Evolutionary conservation across 106 monocot species (phyloP).

Genomic region (Hemerocallis citrina): DNA sequence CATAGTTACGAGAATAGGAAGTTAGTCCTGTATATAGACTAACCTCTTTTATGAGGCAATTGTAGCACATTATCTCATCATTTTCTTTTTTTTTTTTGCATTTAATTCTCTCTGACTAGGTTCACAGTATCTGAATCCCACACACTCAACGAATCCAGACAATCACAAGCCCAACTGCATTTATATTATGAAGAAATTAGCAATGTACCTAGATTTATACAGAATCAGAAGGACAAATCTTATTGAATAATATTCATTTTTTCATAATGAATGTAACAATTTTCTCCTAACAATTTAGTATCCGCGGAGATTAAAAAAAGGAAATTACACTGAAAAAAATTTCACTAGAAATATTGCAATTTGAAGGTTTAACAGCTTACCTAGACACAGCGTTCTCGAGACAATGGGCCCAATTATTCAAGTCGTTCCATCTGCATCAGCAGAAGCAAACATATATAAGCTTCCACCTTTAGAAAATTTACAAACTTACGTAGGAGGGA

Average conservation of each 20-base stretch:
- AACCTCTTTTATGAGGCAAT: not conserved
- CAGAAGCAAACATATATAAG: not conserved
- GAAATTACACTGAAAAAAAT: not conserved
- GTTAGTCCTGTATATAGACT: not conserved
- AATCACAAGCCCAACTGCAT: slow-evolving; percentile 9
- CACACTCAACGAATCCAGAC: not conserved
- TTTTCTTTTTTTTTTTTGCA: not conserved
- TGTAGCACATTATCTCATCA: not conserved
- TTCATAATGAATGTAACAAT: not conserved
- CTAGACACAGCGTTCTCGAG: slow-evolving; percentile 1
- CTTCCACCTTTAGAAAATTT: not conserved
- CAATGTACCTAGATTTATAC: not conserved
- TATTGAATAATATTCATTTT: not conserved
- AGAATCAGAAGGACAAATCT: not conserved
- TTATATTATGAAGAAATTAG: slow-evolving; percentile 5
- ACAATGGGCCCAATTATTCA: slow-evolving; percentile 10
- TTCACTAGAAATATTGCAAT: not conserved
- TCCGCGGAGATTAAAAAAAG: not conserved
- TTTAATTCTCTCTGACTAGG: not conserved
- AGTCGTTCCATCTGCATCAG: slow-evolving; percentile 41
- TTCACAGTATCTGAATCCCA: not conserved
- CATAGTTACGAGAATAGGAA: no score
- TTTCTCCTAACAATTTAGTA: not conserved
- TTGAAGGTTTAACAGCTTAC: not conserved
- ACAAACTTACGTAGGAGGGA: not conserved